phyloP scores from a whole-genome alignment of 805 yeast species.

The Wickerhamiella spandovensis region DNA sequence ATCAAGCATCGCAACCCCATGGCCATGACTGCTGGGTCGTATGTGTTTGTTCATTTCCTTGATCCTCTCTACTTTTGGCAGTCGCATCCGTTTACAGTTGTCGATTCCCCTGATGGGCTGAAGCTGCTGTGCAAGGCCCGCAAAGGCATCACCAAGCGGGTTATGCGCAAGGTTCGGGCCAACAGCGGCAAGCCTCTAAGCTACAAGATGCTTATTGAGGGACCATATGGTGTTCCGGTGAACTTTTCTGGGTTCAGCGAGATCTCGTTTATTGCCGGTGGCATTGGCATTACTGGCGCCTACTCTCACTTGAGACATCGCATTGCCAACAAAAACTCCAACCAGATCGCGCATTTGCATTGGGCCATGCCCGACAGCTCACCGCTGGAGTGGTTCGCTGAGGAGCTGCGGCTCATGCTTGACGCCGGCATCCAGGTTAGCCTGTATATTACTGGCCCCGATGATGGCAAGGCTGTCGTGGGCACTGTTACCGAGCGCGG shows the following conservation, averaged over 20 bases:
- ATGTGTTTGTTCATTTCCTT: conserved; percentile 37
- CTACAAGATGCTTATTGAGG: conserved; percentile 33
- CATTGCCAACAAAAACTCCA: conserved; percentile 4
- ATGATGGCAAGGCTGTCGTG: neutral
- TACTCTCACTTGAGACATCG: conserved; percentile 30
- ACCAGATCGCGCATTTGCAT: conserved; percentile 26
- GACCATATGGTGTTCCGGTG: conserved; percentile 52
- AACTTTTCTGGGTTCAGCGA: conserved; percentile 39
- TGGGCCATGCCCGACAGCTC: conserved; percentile 51
- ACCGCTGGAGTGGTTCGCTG: conserved; percentile 36
- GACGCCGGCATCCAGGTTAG: conserved; percentile 4
- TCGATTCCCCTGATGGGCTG: conserved; percentile 4
- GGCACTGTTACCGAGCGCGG: neutral
- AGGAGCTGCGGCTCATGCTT: conserved; percentile 27
- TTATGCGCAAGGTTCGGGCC: conserved; percentile 26
- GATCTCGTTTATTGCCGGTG: conserved; percentile 54
- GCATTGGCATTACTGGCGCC: conserved; percentile 59
- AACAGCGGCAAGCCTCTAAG: conserved; percentile 12
- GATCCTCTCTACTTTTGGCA: conserved; percentile 46
- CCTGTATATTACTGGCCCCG: conserved; percentile 5
- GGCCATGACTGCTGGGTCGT: conserved; percentile 40
- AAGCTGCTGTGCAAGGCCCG: conserved; percentile 20
- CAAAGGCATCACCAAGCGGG: conserved; percentile 38
- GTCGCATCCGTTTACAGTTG: conserved; percentile 56
- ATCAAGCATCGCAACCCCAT: conserved; percentile 31